Base-by-base conservation (phyloP, 306 rosid genomes). In the Cicer judaicum region DNA sequence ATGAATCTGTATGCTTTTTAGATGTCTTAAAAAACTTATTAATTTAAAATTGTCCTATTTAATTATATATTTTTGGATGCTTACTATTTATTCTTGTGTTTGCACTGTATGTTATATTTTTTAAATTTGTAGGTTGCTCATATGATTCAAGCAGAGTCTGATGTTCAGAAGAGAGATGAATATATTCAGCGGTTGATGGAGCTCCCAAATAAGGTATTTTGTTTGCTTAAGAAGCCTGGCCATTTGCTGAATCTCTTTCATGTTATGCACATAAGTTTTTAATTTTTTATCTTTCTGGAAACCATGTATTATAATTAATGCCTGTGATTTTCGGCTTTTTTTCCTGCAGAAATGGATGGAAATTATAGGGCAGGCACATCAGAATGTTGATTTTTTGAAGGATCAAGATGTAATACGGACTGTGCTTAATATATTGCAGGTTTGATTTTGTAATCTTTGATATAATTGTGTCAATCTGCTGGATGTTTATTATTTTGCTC, bases 101-200 rank as follows among this genome's bases (percentile, higher is more conserved):
- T 12, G 19, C 63, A 7, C 67, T 57, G 49, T 68, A 15, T 13
- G n/a, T 34, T 29, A 56, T 29, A 15, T 68, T 77, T 16, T 47
- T 7, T 57, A 44, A 15, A 54, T 15, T 75, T 76, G 14, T 75
- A 95, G 99, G 99, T 95, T 63, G 98, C 87, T 72, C 87, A 92
- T 64, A 95, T 95, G 99, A 88, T 92, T 86, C 99, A 92, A 79
- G 99, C 98, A 9, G 99, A 95, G 80, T 68, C 97, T 48, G 99
- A 95, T 80, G 82, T 81, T 15, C 95, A 86, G 66, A 92, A 90
- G 83, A 87, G 99, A 80, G 99, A 92, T 76, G 99, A 95, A 75
- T 95, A 85, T 88, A 77, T 95, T 24, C 96, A 92, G 77, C 84
- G 97, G 69, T 79, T 95, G 87, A 95, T 95, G 99, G 84, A 64